Conservation (phyloP, 1,284 basidiomycete species). For the Sanguinoderma infundibulare region DNA sequence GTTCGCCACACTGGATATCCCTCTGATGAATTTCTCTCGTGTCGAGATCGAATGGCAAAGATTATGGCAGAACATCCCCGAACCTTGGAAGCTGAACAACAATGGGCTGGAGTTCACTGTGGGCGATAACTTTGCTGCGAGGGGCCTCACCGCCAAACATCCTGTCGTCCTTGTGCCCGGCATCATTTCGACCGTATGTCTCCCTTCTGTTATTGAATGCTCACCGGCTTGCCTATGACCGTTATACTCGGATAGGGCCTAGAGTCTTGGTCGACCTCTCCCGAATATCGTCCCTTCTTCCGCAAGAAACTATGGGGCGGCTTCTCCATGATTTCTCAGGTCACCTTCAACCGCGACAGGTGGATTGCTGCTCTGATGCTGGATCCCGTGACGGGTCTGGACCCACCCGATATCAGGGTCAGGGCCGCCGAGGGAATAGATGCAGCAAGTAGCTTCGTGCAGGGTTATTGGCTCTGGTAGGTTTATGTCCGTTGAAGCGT, state of each 20-base stretch:
- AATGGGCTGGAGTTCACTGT: conserved; percentile 87
- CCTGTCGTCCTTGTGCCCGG: conserved; percentile 86
- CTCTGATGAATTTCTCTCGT: conserved; percentile 61
- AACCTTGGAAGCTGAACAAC: conserved; percentile 80
- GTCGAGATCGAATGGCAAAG: conserved; percentile 72
- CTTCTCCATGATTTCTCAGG: conserved; percentile 85
- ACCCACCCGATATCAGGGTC: conserved; percentile 89
- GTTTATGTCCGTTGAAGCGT: conserved; percentile 23
- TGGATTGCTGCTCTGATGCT: conserved; percentile 94
- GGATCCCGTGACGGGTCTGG: conserved; percentile 91
- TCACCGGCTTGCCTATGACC: neutral
- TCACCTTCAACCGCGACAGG: conserved; percentile 81
- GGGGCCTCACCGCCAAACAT: conserved; percentile 73
- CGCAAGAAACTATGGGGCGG: conserved; percentile 89
- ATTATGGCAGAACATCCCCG: conserved; percentile 68
- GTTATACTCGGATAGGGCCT: conserved; percentile 53
- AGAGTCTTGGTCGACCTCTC: conserved; percentile 86
- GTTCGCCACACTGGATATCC: conserved; percentile 59
- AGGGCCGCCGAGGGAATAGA: conserved; percentile 92
- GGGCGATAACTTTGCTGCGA: conserved; percentile 71
- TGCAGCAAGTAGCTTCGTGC: conserved; percentile 90
- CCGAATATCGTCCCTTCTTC: conserved; percentile 81
- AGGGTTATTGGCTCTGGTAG: conserved; percentile 95
- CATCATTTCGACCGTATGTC: conserved; percentile 71
- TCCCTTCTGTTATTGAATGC: neutral